Base-by-base conservation (phyloP, 2,329 filamentous ascomycete species). In the Sporothrix sp. region DNA sequence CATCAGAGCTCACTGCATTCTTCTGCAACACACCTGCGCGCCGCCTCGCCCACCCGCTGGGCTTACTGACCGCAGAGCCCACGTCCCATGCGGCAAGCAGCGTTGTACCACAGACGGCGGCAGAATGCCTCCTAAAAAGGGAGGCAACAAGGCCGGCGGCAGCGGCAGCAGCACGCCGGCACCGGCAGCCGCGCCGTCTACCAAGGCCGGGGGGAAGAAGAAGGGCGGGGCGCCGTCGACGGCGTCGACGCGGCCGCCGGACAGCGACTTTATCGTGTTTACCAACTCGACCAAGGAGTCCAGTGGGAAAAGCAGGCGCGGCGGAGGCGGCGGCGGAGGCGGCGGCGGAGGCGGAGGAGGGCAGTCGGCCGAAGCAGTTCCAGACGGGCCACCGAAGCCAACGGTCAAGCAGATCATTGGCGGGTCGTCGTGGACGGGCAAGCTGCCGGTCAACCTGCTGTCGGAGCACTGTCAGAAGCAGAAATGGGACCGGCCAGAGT, bases 381-480 rank as follows among this genome's bases (percentile, higher is more conserved):
- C 51, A 21, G 50, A 62, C 2, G 73, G 67, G 0, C 74, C 74
- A 3, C 76, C 76, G 0, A 79, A 81, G 58, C 80, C 78, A 13
- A 82, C 81, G 2, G 76, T 77, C 39, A 84, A 84, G 66, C 87
- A 94, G 59, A 72, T 98, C 57, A 95, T 98, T 62, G 93, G 89
- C 37, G 93, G 93, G 44, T 81, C 88, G 52, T 96, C 89, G 59
- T 98, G 93, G 93, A 98, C 93, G 0, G 93, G 93, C 36, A 98
- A 98, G 66, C 72, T 98, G 28, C 93, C 93, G 1, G 86, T 96
- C 57, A 96, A 95, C 63, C 76, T 97, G 60, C 78, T 97, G 56
- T 87, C 86, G 32, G 93, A 97, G 72, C 87, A 95, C 68, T 96
- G 90, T 61, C 89, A 95, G 69, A 94, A 91, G 66, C 87, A 95